These are phyloP conservation scores for Pinus albicaulis DNA, from an alignment of 75 land plant species.

Conservation along the genomic window DNA sequence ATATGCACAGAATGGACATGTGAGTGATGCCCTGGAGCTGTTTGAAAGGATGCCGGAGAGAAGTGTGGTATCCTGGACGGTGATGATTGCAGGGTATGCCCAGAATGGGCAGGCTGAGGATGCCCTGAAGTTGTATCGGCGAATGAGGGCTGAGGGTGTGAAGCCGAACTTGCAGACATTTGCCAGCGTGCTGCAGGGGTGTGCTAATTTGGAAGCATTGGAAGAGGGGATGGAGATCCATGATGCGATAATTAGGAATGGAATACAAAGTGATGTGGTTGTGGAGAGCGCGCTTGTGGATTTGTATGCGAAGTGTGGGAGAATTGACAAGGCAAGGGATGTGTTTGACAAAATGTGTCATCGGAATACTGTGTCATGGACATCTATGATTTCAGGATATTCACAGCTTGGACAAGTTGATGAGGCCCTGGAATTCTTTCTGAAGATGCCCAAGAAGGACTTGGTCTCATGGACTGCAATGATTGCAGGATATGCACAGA, in stretches of 20 bases:
- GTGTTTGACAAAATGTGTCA: conserved; percentile 8
- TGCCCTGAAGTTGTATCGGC: background rate
- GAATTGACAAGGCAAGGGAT: background rate
- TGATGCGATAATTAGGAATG: background rate
- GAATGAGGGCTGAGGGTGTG: background rate
- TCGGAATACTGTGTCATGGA: conserved; percentile 35
- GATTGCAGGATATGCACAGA: conserved; percentile 32
- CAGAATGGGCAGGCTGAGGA: background rate
- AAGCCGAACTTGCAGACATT: conserved; percentile 6
- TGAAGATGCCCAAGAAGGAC: conserved; percentile 5
- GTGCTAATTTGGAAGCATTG: background rate
- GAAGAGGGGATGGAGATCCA: conserved; percentile 10
- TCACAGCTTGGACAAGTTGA: background rate
- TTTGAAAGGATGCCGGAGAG: conserved; percentile 33
- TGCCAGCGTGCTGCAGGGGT: conserved; percentile 5
- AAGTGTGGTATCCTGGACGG: conserved; percentile 4
- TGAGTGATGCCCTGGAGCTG: conserved; percentile 20
- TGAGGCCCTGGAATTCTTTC: background rate
- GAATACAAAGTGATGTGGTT: background rate
- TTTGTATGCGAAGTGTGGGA: background rate
- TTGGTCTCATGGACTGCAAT: conserved; percentile 15
- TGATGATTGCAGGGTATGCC: background rate
- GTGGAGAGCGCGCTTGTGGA: conserved; percentile 2
- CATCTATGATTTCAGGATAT: conserved; percentile 20
- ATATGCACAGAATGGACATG: conserved; percentile 40